Conservation (phyloP, 495 filamentous ascomycete species). For the Lasiosphaeriaceae sp. region DNA sequence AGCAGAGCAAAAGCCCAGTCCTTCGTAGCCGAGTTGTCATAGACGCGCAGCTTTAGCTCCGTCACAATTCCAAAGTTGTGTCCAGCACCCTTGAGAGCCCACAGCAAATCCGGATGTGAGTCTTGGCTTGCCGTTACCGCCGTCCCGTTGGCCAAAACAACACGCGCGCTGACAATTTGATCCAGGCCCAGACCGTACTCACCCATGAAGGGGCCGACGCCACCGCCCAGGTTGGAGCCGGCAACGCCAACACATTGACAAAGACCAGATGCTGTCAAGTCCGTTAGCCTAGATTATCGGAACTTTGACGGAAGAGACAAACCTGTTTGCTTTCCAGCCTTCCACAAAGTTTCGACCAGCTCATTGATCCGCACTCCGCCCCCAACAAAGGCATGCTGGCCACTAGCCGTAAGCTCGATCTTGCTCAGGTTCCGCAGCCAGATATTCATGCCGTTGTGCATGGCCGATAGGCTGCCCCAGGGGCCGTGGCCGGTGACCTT, state of each 20-base stretch:
- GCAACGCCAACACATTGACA: conserved; percentile 43
- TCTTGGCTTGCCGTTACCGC: conserved; percentile 28
- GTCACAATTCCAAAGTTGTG: conserved; percentile 61
- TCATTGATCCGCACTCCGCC: conserved; percentile 39
- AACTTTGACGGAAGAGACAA: too few relatives aligned
- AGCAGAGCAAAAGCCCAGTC: conserved; percentile 39
- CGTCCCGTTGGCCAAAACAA: conserved; percentile 55
- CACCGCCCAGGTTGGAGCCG: conserved; percentile 56
- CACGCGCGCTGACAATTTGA: conserved; percentile 46
- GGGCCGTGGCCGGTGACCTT: conserved; percentile 44
- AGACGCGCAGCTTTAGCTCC: conserved; percentile 43
- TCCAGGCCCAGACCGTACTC: conserved; percentile 56
- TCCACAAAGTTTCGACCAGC: conserved; percentile 29
- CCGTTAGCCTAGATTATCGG: too few relatives aligned
- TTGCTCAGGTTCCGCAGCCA: conserved; percentile 37
- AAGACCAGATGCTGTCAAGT: neutral
- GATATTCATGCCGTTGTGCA: conserved; percentile 47
- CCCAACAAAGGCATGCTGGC: conserved; percentile 44
- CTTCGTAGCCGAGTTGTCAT: conserved; percentile 33
- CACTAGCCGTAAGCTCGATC: conserved; percentile 37
- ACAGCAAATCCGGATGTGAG: conserved; percentile 47
- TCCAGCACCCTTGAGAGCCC: conserved; percentile 56
- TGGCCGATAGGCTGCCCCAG: conserved; percentile 30
- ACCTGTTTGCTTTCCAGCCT: conserved; percentile 28
- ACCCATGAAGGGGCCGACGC: conserved; percentile 56